Conservation (phyloP, 768 basidiomycete genomes). For the Phlebiopsis flavidoalba region DNA sequence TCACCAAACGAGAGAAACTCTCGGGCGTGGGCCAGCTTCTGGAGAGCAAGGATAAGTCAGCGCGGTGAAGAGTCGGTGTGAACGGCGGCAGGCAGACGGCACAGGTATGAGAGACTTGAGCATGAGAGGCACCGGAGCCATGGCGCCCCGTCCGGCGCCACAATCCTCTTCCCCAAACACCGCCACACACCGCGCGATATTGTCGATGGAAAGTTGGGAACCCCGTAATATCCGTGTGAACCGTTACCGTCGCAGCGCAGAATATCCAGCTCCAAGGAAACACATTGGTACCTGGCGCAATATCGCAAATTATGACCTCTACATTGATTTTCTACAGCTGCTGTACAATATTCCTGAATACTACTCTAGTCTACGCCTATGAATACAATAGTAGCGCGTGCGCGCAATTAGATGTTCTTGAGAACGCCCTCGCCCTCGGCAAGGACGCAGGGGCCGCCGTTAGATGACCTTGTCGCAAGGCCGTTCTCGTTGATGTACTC, state of each 20-base stretch:
- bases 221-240: not conserved
- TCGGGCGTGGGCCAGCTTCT: too few relatives aligned
- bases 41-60: too few relatives aligned
- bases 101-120: too few relatives aligned
- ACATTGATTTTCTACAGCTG: not conserved
- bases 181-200: not conserved
- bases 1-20: too few relatives aligned
- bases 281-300: not conserved
- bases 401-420: slow-evolving; percentile 2
- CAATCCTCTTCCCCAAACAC: not conserved
- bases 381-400: not conserved
- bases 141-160: not conserved
- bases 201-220: not conserved
- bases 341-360: not conserved
- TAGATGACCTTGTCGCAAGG: slow-evolving; percentile 66
- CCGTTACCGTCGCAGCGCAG: not conserved
- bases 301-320: not conserved
- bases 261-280: not conserved
- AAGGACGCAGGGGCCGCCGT: slow-evolving; percentile 81
- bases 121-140: too few relatives aligned
- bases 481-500: slow-evolving; percentile 62
- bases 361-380: not conserved
- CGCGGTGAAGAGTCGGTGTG: too few relatives aligned
- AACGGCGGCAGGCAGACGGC: too few relatives aligned
- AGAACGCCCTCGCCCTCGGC: slow-evolving; percentile 63